Base-by-base conservation (phyloP, 2,329 filamentous ascomycete species). In the Trichoderma afroharzianum region DNA sequence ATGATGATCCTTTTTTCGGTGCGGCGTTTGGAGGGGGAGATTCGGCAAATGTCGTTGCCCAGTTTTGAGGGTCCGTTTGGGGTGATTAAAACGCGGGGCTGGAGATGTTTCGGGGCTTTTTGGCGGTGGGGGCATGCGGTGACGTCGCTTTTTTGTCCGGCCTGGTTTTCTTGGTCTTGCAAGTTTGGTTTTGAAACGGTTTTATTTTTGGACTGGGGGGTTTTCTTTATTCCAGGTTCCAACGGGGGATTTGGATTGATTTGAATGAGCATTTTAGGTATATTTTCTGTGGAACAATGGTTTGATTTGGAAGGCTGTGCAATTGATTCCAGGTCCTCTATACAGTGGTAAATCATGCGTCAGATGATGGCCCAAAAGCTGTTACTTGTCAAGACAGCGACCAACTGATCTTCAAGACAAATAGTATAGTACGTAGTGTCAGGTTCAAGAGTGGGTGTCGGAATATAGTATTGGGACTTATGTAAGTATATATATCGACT, bases 61-160 rank as follows among this genome's bases (percentile, higher is more conserved):
- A n/a, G 59, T 30, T 39, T 43, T 26, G 59, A 43, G 59, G 33
- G 33, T 53, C 47, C 11, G n/a, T 24, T 24, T 21, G 62, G 62
- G 39, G 18, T 53, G 39, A 32, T 53, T 64, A 50, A 67, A 67
- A 67, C 63, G 63, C 63, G 63, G 63, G 63, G 63, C 63, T 67
- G 63, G 28, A 53, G 50, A n/a, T 57, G 30, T 26, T 58, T 58
- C 50, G 50, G 63, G 63, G 47, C 21, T 24, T 53, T 53, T 53
- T 53, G n/a, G 47, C 47, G 47, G 47, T 53, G 47, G 47, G 47
- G 47, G 47, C 47, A 24, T 53, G 47, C n/a, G 21, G 47, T 53
- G 47, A 53, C 47, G 47, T 53, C 47, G 47, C 18, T 53, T 24
- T 50, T 53, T 24, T 12, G 47, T 43, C 39, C 7, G 21, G 21